A percentile compares a stretch with the other conserved stretches of the same genome.
phyloP scores from a whole-genome alignment of 2,329 filamentous ascomycete species.

The Colletotrichum melonis region DNA sequence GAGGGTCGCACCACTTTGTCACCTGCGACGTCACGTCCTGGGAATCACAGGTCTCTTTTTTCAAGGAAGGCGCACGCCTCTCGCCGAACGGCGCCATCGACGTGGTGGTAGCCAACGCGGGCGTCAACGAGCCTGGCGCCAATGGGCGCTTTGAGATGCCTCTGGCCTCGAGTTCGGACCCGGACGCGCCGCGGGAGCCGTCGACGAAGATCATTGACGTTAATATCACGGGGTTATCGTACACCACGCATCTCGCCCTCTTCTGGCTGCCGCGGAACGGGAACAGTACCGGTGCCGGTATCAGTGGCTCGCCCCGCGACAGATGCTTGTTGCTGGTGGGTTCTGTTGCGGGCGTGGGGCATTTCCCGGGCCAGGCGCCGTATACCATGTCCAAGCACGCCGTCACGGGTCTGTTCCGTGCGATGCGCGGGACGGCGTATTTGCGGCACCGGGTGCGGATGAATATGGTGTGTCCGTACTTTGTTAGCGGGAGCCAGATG shows the following conservation, averaged over 20 bases:
- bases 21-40: constrained; percentile 75
- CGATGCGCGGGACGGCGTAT: constrained; percentile 62
- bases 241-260: constrained; percentile 73
- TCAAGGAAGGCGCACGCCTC: constrained; percentile 65
- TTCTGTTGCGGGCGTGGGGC: constrained; percentile 67
- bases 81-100: constrained; percentile 69
- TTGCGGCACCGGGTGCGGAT: constrained; percentile 63
- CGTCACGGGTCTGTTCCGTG: constrained; percentile 72
- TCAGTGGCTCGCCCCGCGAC: constrained; percentile 48
- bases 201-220: constrained; percentile 67
- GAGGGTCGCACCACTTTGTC: constrained; percentile 55
- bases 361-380: constrained; percentile 57
- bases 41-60: constrained; percentile 72
- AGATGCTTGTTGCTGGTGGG: constrained; percentile 72
- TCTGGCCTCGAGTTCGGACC: constrained; percentile 52
- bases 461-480: constrained; percentile 77
- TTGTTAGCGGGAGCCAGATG: constrained; percentile 68
- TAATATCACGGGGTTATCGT: constrained; percentile 72
- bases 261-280: constrained; percentile 65
- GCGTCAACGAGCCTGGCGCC: constrained; percentile 57
- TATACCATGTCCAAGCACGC: constrained; percentile 75
- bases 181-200: constrained; percentile 54
- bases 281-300: too few relatives aligned
- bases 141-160: constrained; percentile 59
- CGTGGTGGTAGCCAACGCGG: constrained; percentile 75